These are phyloP conservation scores for Dissophora ornata DNA, from an alignment of 192 early-diverging fungal genomes.

Conservation along the genomic window DNA sequence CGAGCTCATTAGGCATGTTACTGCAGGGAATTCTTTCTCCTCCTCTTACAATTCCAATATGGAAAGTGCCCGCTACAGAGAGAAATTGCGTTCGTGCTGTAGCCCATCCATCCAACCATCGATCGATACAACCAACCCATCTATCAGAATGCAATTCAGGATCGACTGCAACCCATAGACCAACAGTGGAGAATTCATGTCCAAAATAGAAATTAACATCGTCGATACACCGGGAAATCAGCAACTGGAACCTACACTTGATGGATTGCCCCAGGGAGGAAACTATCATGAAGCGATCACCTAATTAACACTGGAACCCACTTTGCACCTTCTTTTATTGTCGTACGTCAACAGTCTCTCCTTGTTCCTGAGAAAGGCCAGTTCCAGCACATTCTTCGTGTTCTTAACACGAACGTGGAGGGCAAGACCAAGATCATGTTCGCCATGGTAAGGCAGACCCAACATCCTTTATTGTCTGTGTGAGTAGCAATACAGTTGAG, in stretches of 20 bases:
- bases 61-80: conserved; percentile 21
- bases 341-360: conserved; percentile 73
- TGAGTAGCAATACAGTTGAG: no score
- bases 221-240: no score
- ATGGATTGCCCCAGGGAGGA: conserved; percentile 10
- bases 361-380: conserved; percentile 90
- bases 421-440: conserved; percentile 95
- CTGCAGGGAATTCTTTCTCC: conserved; percentile 2
- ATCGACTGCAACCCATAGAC: background rate
- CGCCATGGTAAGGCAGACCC: conserved; percentile 70
- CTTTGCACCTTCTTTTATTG: background rate
- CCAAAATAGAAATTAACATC: no score
- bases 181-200: background rate
- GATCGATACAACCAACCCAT: background rate
- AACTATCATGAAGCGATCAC: background rate
- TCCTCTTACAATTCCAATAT: conserved; percentile 43
- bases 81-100: conserved; percentile 1
- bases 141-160: background rate
- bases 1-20: background rate
- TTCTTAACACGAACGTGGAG: conserved; percentile 99
- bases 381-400: conserved; percentile 99
- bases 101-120: conserved; percentile 25
- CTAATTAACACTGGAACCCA: conserved; percentile 40
- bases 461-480: conserved; percentile 9
- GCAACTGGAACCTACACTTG: background rate